Conservation (phyloP, 257 asterid species). For the Pogostemon cablin region DNA sequence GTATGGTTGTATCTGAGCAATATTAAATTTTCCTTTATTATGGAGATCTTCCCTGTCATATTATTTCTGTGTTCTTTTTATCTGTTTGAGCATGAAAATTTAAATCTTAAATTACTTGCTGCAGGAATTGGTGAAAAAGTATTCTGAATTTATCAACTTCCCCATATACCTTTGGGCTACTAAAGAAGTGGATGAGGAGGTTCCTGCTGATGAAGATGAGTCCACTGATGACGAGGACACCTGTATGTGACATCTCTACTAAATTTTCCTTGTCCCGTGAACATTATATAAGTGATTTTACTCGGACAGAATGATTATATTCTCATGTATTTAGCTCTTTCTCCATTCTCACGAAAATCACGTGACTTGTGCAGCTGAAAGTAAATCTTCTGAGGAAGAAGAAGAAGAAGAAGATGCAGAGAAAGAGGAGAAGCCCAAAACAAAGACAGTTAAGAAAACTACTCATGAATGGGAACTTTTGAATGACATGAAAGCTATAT, state of each 20-base stretch:
- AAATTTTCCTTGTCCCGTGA: conserved; percentile 14
- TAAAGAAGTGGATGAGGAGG: conserved; percentile 87
- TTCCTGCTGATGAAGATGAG: conserved; percentile 89
- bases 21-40: neutral
- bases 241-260: conserved; percentile 42
- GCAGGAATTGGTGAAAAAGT: conserved; percentile 86
- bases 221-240: conserved; percentile 69
- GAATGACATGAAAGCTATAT: conserved; percentile 90
- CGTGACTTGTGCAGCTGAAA: conserved; percentile 62
- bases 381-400: conserved; percentile 62
- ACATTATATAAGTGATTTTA: neutral
- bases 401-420: conserved; percentile 73
- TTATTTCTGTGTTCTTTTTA: neutral
- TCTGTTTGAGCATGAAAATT: conserved; percentile 2
- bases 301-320: neutral
- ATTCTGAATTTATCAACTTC: conserved; percentile 92
- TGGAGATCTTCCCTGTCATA: neutral
- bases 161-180: conserved; percentile 90
- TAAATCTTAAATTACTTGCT: conserved; percentile 20
- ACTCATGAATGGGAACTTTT: conserved; percentile 88
- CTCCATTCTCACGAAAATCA: conserved; percentile 25
- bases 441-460: conserved; percentile 74
- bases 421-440: conserved; percentile 76
- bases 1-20: neutral
- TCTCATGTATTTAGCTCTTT: neutral